A percentile compares a stretch with the other conserved stretches of the same genome.
Evolutionary conservation across 2,329 filamentous ascomycete genomes (phyloP).

Genomic region (Cordyceps farinosa): DNA sequence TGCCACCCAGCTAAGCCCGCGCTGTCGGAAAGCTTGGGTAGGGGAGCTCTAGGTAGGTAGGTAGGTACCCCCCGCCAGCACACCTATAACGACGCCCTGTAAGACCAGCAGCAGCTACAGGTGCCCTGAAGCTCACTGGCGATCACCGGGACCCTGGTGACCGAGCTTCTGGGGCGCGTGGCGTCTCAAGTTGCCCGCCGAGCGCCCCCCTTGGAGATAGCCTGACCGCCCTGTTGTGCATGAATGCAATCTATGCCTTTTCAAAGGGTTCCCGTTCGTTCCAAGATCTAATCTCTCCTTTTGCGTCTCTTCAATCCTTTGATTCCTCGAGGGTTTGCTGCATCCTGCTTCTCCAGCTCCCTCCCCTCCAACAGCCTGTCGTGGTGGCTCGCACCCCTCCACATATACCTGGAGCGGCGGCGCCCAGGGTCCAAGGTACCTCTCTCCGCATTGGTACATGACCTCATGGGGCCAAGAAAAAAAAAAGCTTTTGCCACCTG

Average conservation of each 20-base stretch:
- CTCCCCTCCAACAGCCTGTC: not conserved
- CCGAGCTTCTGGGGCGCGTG: conserved; percentile 14
- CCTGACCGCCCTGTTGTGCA: not conserved
- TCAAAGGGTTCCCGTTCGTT: not conserved
- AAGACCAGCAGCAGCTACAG: not conserved
- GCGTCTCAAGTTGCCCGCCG: conserved; percentile 12
- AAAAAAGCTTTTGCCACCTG: not conserved
- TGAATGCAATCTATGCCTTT: conserved; percentile 1
- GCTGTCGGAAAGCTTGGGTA: no score
- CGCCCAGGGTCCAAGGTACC: not conserved
- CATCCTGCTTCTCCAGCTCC: not conserved
- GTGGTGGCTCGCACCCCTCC: not conserved
- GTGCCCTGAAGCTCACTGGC: not conserved
- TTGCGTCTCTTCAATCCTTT: no score
- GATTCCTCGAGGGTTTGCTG: not conserved
- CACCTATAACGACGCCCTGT: not conserved
- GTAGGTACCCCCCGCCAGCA: not conserved
- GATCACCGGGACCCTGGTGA: conserved; percentile 1
- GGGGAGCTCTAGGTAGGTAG: no score
- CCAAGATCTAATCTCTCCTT: not conserved
- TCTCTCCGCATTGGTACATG: not conserved
- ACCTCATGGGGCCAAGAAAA: not conserved
- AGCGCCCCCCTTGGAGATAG: conserved; percentile 1
- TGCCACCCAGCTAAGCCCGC: no score
- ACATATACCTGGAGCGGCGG: not conserved